Conservation (phyloP, 176 grass and related monocot species). For the Cymbopogon citratus region DNA sequence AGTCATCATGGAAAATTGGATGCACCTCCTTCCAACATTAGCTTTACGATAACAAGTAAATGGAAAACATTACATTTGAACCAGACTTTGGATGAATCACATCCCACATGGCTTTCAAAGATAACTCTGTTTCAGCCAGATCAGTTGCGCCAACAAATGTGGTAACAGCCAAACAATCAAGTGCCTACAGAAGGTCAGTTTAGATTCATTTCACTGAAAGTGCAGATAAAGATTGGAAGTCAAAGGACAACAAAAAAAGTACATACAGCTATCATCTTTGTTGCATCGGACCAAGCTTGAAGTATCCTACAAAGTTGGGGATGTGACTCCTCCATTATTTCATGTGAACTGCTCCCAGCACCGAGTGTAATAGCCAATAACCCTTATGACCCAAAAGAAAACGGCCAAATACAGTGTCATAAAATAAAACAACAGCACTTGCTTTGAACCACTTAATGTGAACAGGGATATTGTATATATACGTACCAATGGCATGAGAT, state of each 20-base stretch:
- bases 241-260: background rate
- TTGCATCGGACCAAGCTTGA: conserved; percentile 44
- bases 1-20: background rate
- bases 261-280: conserved; percentile 62
- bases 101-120: conserved; percentile 80
- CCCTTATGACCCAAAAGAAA: conserved; percentile 31
- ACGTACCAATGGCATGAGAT: conserved; percentile 54
- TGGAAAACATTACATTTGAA: conserved; percentile 52
- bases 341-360: conserved; percentile 41
- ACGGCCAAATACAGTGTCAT: background rate
- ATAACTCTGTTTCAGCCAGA: conserved; percentile 59
- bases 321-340: conserved; percentile 68
- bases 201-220: background rate
- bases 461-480: conserved; percentile 5
- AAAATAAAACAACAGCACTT: conserved; percentile 5
- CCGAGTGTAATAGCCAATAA: conserved; percentile 72
- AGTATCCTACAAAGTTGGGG: conserved; percentile 55
- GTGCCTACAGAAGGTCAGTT: conserved; percentile 35
- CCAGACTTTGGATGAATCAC: conserved; percentile 86
- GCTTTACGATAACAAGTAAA: background rate
- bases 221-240: background rate
- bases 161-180: conserved; percentile 68
- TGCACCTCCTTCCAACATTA: background rate
- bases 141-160: conserved; percentile 77
- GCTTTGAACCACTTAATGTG: background rate